phyloP scores from a whole-genome alignment of 768 basidiomycete genomes.

The Trametes cingulata region DNA sequence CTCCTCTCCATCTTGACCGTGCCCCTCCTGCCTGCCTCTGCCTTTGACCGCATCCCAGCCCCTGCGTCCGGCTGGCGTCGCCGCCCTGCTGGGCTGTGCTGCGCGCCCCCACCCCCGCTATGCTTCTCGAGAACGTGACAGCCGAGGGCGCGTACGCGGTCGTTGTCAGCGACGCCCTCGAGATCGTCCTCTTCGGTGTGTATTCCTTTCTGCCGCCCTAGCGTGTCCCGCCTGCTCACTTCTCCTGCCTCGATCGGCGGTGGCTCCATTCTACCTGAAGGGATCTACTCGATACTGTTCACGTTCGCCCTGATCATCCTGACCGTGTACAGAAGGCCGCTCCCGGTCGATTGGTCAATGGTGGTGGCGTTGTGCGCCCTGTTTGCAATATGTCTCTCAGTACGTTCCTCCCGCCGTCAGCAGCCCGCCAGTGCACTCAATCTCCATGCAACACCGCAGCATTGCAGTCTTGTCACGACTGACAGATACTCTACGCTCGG shows the following conservation, averaged over 20 bases:
- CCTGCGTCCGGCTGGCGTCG: not conserved
- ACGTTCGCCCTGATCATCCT: slow-evolving; percentile 16
- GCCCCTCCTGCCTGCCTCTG: not conserved
- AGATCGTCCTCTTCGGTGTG: slow-evolving; percentile 18
- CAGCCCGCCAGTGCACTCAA: not conserved
- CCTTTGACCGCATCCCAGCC: not conserved
- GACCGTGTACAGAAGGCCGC: slow-evolving; percentile 6
- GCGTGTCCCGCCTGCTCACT: no score
- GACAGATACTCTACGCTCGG: slow-evolving; percentile 9
- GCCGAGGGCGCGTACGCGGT: slow-evolving; percentile 15
- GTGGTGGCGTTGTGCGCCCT: not conserved
- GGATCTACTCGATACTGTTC: slow-evolving; percentile 15
- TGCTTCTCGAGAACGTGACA: slow-evolving; percentile 11
- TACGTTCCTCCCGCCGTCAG: not conserved
- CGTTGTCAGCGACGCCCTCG: slow-evolving; percentile 15
- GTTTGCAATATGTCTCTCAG: slow-evolving; percentile 7
- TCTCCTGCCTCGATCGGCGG: not conserved
- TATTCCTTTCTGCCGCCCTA: not conserved
- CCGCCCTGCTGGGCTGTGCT: not conserved
- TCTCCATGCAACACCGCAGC: not conserved
- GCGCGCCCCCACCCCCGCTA: not conserved
- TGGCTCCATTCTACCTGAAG: not conserved
- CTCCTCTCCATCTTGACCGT: not conserved
- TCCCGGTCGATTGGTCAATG: slow-evolving; percentile 8
- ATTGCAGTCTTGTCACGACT: slow-evolving; percentile 13